phyloP scores from a whole-genome alignment of 2,329 filamentous ascomycete genomes.

The Aspergillus sp. region DNA sequence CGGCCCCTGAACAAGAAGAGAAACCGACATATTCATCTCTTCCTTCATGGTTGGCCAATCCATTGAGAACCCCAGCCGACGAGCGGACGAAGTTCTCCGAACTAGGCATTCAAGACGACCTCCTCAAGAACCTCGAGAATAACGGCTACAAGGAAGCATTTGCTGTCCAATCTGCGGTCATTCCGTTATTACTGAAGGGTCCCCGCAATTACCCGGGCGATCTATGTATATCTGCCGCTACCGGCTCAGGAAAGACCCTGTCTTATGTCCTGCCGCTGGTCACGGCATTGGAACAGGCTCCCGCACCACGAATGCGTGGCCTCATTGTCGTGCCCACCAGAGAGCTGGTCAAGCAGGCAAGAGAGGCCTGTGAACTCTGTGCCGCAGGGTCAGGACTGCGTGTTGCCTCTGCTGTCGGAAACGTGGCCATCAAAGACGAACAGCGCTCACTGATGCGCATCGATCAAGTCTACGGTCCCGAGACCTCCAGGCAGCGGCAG shows the following conservation, averaged over 20 bases:
- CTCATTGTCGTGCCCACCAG: slow-evolving; percentile 87
- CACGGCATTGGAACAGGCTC: slow-evolving; percentile 66
- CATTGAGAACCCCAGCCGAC: slow-evolving; percentile 65
- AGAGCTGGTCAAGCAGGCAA: slow-evolving; percentile 84
- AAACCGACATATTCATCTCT: slow-evolving; percentile 73
- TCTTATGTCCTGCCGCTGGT: slow-evolving; percentile 87
- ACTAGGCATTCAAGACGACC: slow-evolving; percentile 62
- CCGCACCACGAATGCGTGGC: slow-evolving; percentile 68
- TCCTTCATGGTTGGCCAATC: slow-evolving; percentile 76
- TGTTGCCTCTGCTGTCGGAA: slow-evolving; percentile 80
- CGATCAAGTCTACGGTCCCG: slow-evolving; percentile 68
- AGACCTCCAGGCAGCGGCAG: slow-evolving; percentile 52
- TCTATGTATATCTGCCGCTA: slow-evolving; percentile 85
- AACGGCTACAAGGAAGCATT: slow-evolving; percentile 71
- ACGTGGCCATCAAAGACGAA: slow-evolving; percentile 68
- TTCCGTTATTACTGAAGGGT: slow-evolving; percentile 74
- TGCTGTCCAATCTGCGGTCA: slow-evolving; percentile 74
- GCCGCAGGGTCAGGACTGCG: slow-evolving; percentile 69
- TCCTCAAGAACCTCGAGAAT: slow-evolving; percentile 62
- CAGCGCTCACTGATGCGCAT: slow-evolving; percentile 62
- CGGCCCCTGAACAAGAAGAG: slow-evolving; percentile 55
- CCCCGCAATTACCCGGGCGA: slow-evolving; percentile 67
- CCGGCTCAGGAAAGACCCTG: slow-evolving; percentile 92
- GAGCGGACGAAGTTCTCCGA: slow-evolving; percentile 61
- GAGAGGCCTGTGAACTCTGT: slow-evolving; percentile 74